Conservation (phyloP, 208 protist species). For the Acanthamoeba triangularis region DNA sequence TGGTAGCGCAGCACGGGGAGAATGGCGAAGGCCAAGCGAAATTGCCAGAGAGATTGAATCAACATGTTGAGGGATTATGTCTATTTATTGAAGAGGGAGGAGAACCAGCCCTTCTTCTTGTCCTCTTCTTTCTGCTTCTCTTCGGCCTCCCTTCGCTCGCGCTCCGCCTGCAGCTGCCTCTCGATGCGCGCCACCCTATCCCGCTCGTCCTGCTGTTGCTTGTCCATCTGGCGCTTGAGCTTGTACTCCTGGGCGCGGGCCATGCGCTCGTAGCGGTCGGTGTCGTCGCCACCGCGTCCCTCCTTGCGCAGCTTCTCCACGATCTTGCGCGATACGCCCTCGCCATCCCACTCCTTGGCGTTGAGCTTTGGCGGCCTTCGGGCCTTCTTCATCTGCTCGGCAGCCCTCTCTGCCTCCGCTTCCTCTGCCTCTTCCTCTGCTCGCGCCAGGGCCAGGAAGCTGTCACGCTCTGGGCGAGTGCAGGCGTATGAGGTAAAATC, state of each 20-base stretch:
- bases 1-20: too few species aligned
- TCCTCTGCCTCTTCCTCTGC: conserved; percentile 13
- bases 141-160: neutral
- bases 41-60: too few species aligned
- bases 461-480: neutral
- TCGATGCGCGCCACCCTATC: neutral
- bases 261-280: conserved; percentile 33
- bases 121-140: conserved; percentile 3
- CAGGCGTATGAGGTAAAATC: neutral
- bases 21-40: too few species aligned
- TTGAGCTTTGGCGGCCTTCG: neutral
- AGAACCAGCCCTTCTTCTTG: conserved; percentile 56
- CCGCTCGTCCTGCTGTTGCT: neutral
- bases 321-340: conserved; percentile 23
- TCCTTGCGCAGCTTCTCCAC: conserved; percentile 55
- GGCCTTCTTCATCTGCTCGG: neutral
- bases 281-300: neutral
- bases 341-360: conserved; percentile 22
- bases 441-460: conserved; percentile 11
- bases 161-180: neutral
- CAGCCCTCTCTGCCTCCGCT: neutral
- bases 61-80: too few species aligned
- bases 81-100: neutral
- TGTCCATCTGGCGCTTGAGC: conserved; percentile 8
- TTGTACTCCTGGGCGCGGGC: conserved; percentile 31